Percentiles rank a stretch among this genome's conserved stretches.
Evolutionary conservation across 1,284 basidiomycete species (phyloP).

Genomic region (Fistulinella cinereoalba): DNA sequence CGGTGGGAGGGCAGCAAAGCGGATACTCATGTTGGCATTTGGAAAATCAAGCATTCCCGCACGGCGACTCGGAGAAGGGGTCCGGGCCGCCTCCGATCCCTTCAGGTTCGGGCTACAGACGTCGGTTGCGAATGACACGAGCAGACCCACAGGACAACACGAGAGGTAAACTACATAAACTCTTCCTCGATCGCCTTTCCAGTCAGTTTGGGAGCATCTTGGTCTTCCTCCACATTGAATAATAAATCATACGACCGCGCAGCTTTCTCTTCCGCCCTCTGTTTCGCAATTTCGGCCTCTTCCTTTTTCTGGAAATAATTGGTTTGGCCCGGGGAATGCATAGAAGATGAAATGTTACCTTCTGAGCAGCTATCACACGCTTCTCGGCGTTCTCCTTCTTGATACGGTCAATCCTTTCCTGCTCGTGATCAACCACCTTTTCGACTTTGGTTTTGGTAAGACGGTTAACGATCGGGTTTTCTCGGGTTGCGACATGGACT

Average conservation of each 20-base stretch:
- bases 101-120: too few relatives aligned
- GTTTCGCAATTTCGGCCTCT: constrained; percentile 62
- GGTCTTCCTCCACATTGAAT: constrained; percentile 50
- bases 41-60: not conserved
- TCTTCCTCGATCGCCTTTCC: constrained; percentile 67
- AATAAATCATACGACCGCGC: constrained; percentile 74
- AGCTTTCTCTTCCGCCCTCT: constrained; percentile 72
- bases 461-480: constrained; percentile 90
- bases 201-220: constrained; percentile 44
- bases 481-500: constrained; percentile 79
- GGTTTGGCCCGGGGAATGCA: not conserved
- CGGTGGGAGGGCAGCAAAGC: constrained; percentile 18
- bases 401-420: constrained; percentile 80
- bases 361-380: constrained; percentile 60
- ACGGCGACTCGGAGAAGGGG: not conserved
- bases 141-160: too few relatives aligned
- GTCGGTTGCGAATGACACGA: too few relatives aligned
- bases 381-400: constrained; percentile 71
- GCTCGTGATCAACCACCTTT: constrained; percentile 86
- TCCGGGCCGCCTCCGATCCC: too few relatives aligned
- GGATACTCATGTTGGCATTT: constrained; percentile 27
- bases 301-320: constrained; percentile 57
- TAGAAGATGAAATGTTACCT: constrained; percentile 39
- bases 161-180: constrained; percentile 46
- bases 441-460: constrained; percentile 93